Conservation (phyloP, 2,329 filamentous ascomycete genomes). For the Neopestalotiopsis rosae region DNA sequence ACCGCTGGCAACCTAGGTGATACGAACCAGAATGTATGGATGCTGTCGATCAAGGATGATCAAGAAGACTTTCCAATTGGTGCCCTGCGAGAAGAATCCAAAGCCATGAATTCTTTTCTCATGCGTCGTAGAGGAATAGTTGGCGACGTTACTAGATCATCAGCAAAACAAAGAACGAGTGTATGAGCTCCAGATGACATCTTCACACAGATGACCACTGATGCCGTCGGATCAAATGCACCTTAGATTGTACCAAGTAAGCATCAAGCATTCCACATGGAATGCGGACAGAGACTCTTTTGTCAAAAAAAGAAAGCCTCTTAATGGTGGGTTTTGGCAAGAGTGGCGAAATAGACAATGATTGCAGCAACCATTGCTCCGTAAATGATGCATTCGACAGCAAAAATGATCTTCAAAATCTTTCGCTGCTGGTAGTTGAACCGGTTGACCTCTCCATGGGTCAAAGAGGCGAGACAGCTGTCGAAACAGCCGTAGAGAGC, state of each 20-base stretch:
- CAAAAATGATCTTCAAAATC: slow-evolving; percentile 34
- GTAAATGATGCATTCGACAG: slow-evolving; percentile 26
- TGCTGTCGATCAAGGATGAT: not conserved
- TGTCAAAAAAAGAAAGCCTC: no score
- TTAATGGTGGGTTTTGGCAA: slow-evolving; percentile 14
- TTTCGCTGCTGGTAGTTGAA: slow-evolving; percentile 44
- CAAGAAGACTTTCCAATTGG: not conserved
- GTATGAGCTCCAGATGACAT: slow-evolving; percentile 5
- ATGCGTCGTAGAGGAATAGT: not conserved
- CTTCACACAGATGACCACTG: slow-evolving; percentile 6
- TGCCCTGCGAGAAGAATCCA: not conserved
- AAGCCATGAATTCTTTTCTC: not conserved
- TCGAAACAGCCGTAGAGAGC: slow-evolving; percentile 51
- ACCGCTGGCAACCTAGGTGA: not conserved
- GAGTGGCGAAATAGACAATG: slow-evolving; percentile 27
- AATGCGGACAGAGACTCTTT: not conserved
- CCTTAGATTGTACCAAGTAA: not conserved
- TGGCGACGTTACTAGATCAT: slow-evolving; percentile 12
- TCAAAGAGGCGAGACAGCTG: slow-evolving; percentile 53
- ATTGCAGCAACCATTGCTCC: slow-evolving; percentile 23
- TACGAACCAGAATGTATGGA: not conserved
- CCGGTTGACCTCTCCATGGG: slow-evolving; percentile 47
- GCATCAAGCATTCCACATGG: not conserved
- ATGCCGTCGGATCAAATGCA: not conserved
- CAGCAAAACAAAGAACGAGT: slow-evolving; percentile 16